Base-by-base conservation (phyloP, 2,329 filamentous ascomycete species). In the Aspergillus ibericus region DNA sequence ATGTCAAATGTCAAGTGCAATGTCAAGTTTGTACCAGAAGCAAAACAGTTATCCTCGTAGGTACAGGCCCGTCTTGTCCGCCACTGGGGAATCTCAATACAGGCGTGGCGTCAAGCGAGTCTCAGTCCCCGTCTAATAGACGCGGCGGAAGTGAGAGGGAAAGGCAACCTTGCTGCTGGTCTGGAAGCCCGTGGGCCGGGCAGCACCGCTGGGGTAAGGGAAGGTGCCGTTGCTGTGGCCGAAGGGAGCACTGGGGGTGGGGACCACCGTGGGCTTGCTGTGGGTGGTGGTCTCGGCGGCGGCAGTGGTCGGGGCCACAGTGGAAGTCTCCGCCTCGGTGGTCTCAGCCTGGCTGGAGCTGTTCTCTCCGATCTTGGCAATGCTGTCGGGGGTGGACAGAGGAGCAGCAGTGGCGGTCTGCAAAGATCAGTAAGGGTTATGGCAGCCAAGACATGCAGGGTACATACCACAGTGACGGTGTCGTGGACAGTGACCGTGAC, bases 381-480 rank as follows among this genome's bases (percentile, higher is more conserved):
- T 44, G 60, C 35, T 56, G 40, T 62, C 53, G 47, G 60, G 60
- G 55, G 44, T 53, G 27, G 32, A 42, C 38, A 48, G 42, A 16
- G 53, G 54, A 46, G 56, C 38, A 4, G 63, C 47, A 16, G 44
- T 57, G 35, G 56, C 54, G 58, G 59, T 64, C 59, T 61, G 46
- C n/a, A n/a, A 29, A 35, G 15, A 16, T 56, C 47, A 58, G 48
- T 58, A 44, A 20, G 46, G 20, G 4, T 16, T 40, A 18, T n/a
- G 32, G 32, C 29, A 20, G 36, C 20, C 25, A 32, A n/a, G 15
- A 36, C 40, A 50, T 15, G 18, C 22, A 38, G 16, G 16, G 13
- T 9, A 69, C 71, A 49, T 72, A 75, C 72, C 62, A 71, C 70
- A 60, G 71, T 75, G 59, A 75, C 71, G 35, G 72, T 74, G 51